These are phyloP conservation scores for Pseudozyma tsukubaensis DNA, from an alignment of 1,284 basidiomycete species.

Conservation along the genomic window DNA sequence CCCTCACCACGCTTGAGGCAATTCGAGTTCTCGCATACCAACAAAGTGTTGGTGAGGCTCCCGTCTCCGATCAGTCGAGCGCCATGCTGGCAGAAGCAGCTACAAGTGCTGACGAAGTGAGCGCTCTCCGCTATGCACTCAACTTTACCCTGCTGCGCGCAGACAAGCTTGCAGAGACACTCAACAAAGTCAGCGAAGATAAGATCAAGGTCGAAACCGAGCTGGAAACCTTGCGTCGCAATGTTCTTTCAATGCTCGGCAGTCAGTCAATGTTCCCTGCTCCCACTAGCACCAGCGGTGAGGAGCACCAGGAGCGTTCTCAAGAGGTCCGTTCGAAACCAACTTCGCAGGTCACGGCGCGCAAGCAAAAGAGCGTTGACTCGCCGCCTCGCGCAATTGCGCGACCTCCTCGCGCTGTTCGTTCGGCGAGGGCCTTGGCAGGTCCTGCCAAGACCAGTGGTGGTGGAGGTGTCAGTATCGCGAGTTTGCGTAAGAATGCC, in stretches of 20 bases:
- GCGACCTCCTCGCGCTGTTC: slow-evolving; percentile 8
- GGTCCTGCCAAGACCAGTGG: not conserved
- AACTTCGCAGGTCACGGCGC: not conserved
- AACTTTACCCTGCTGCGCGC: slow-evolving; percentile 23
- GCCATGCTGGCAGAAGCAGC: not conserved
- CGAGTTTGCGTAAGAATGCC: slow-evolving; percentile 38
- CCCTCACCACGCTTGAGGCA: slow-evolving; percentile 37
- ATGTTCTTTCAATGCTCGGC: slow-evolving; percentile 39
- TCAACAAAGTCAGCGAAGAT: slow-evolving; percentile 21
- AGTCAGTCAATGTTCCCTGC: slow-evolving; percentile 13
- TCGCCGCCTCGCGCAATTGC: not conserved
- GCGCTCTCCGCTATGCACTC: slow-evolving; percentile 33
- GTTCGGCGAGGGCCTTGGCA: not conserved
- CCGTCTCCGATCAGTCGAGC: not conserved
- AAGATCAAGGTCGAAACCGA: slow-evolving; percentile 27
- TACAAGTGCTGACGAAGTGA: slow-evolving; percentile 9
- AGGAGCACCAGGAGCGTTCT: not conserved
- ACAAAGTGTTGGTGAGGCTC: slow-evolving; percentile 2
- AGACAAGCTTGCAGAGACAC: slow-evolving; percentile 27
- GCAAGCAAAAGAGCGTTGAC: not conserved
- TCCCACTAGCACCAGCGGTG: not conserved
- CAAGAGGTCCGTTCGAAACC: slow-evolving; percentile 1
- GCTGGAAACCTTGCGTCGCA: slow-evolving; percentile 23
- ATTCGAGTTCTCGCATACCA: slow-evolving; percentile 41
- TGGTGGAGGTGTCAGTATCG: slow-evolving; percentile 34